Base-by-base conservation (phyloP, 495 filamentous ascomycete species). In the Aspergillus avenaceus region DNA sequence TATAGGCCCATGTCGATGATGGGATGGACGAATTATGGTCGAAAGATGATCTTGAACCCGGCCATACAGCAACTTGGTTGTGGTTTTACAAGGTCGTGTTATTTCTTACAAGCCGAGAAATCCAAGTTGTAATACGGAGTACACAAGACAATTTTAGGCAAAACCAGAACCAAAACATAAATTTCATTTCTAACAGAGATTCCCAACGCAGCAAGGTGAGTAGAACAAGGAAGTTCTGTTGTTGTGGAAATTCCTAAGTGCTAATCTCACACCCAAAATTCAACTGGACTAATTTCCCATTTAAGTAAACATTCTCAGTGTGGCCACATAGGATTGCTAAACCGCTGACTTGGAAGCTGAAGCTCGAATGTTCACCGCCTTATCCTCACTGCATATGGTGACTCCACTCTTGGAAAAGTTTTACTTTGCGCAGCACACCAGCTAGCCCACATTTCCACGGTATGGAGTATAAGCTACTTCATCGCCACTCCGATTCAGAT, bases 401-500 rank as follows among this genome's bases (percentile, higher is more conserved):
- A 16, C 31, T 34, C 31, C 31, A 34, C 31, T 14, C n/a, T 12
- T n/a, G 18, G 6, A 34, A 12, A 34, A 14, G n/a, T 34, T 32
- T 34, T 34, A 7, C 31, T 34, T 13, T 14, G 13, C 5, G 31
- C 18, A 13, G 13, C 13, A 6, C n/a, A 32, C 26, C 27, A 8
- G n/a, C 14, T 13, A 34, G 23, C 24, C 41, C 41, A 44, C 41
- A 14, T 23, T 28, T 4, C 21, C 28, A 44, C 9, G 23, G 41
- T 44, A 44, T 18, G 23, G 41, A 44, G 41, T 44, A 12, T 8
- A 26, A 47, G 38, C 48, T 34, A 37, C 36, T 46, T 22, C 26
- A 47, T 53, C 37, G 50, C 43, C 43, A 51, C 47, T 52, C 41
- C 49, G 45, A 52, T 52, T 41, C 19, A 28, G 34, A 46, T n/a